A percentile compares a stretch with the other conserved stretches of the same genome.
phyloP scores from a whole-genome alignment of 345 rosid species.

The Ceriops zippeliana region DNA sequence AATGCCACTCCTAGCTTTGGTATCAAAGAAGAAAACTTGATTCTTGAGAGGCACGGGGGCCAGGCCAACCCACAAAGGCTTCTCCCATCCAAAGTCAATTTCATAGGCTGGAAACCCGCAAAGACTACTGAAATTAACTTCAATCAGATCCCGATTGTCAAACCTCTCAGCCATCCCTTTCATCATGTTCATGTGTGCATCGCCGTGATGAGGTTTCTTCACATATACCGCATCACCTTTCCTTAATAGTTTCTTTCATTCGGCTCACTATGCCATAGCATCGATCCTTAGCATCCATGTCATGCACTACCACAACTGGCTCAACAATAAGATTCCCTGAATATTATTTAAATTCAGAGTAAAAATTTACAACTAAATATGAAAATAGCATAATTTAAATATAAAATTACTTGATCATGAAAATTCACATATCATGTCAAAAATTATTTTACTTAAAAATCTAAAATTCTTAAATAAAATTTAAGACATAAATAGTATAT shows the following conservation, averaged over 20 bases:
- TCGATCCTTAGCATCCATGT: not conserved
- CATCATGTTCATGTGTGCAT: constrained; percentile 7
- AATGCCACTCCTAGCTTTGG: constrained; percentile 1
- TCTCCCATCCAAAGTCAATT: constrained; percentile 11
- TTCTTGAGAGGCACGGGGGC: not conserved
- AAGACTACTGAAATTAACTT: not conserved
- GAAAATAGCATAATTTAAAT: no score
- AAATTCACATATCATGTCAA: no score
- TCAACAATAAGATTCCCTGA: no score
- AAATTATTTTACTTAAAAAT: no score
- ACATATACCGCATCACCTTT: constrained; percentile 3
- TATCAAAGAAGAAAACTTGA: not conserved
- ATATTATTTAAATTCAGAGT: no score
- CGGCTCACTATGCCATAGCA: not conserved
- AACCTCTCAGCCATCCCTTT: not conserved
- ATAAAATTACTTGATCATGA: no score
- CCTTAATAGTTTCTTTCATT: constrained; percentile 13
- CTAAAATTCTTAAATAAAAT: no score
- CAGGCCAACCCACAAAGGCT: constrained; percentile 5
- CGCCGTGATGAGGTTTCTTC: constrained; percentile 6
- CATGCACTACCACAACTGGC: no score
- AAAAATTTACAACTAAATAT: no score
- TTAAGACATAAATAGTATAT: no score
- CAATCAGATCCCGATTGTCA: not conserved
- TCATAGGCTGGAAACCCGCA: constrained; percentile 1